Percentiles rank a stretch among this genome's conserved stretches.
Conservation (phyloP, 1,139 yeast genomes). For the Komagataea norvegica region DNA sequence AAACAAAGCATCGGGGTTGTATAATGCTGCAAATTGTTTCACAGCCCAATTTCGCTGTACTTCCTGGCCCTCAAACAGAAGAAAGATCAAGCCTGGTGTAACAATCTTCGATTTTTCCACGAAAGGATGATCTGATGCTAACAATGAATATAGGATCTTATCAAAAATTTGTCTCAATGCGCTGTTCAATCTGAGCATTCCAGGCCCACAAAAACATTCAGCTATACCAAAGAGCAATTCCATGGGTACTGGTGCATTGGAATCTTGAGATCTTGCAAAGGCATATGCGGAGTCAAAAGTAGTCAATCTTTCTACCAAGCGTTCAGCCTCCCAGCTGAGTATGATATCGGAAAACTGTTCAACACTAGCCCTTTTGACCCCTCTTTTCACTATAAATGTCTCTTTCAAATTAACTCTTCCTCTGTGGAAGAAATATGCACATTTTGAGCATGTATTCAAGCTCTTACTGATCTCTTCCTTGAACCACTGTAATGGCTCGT, state of each 20-base stretch:
- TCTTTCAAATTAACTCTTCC: conserved; percentile 49
- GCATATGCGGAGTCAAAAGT: conserved; percentile 25
- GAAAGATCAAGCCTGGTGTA: conserved; percentile 48
- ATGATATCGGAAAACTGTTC: conserved; percentile 47
- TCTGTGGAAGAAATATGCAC: conserved; percentile 47
- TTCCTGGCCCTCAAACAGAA: conserved; percentile 48
- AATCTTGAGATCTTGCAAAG: conserved; percentile 9
- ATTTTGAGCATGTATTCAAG: conserved; percentile 45
- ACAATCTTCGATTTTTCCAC: conserved; percentile 23
- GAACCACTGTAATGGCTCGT: conserved; percentile 40
- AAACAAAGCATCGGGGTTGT: conserved; percentile 17
- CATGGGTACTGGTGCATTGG: conserved; percentile 23
- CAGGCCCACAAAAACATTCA: conserved; percentile 51
- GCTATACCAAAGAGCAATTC: conserved; percentile 33
- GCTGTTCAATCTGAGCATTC: conserved; percentile 37
- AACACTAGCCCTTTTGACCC: conserved; percentile 45
- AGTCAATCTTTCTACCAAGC: conserved; percentile 30
- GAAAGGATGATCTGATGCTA: conserved; percentile 26
- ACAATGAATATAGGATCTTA: conserved; percentile 28
- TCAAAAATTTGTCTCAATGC: conserved; percentile 34
- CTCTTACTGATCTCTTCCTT: conserved; percentile 38
- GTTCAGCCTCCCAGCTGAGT: conserved; percentile 48
- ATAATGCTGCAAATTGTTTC: conserved; percentile 27
- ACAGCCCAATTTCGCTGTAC: conserved; percentile 46
- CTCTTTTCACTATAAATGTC: conserved; percentile 47